Percentiles rank a stretch among this genome's conserved stretches.
These are phyloP conservation scores for Phellopilus nigrolimitatus DNA, from an alignment of 1,284 basidiomycete species.

Conservation along the genomic window DNA sequence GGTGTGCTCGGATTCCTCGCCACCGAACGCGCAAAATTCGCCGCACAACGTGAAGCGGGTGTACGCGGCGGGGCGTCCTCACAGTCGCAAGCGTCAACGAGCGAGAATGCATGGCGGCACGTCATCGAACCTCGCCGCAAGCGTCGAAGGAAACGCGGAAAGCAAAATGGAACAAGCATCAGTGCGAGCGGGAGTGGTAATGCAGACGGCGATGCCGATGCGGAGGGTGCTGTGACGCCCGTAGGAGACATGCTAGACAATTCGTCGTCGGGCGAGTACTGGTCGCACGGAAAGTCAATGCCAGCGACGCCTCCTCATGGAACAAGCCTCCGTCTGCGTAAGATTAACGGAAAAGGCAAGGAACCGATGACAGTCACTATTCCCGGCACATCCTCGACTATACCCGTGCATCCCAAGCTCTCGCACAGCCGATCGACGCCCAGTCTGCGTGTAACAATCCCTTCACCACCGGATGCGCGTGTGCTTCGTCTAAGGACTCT, in stretches of 20 bases:
- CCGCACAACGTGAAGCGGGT: constrained; percentile 32
- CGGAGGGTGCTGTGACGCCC: constrained; percentile 14
- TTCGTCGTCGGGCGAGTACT: constrained; percentile 17
- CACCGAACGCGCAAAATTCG: constrained; percentile 52
- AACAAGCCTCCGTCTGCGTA: constrained; percentile 10
- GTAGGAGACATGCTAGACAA: constrained; percentile 15
- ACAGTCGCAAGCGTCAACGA: constrained; percentile 31
- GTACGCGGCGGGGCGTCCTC: constrained; percentile 24
- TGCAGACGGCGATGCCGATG: constrained; percentile 15
- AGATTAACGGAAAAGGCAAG: constrained; percentile 11
- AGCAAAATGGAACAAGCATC: constrained; percentile 9
- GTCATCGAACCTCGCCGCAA: constrained; percentile 40
- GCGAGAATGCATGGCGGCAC: constrained; percentile 34
- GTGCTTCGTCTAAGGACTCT: constrained; percentile 32
- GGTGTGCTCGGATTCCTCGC: constrained; percentile 63
- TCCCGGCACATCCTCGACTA: constrained; percentile 12
- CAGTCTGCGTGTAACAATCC: constrained; percentile 16
- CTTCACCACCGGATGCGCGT: constrained; percentile 32
- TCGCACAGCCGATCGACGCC: constrained; percentile 20
- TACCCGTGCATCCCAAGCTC: constrained; percentile 15
- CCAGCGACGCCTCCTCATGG: constrained; percentile 18
- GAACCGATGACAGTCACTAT: constrained; percentile 13
- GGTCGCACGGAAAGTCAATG: constrained; percentile 18
- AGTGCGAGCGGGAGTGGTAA: constrained; percentile 12
- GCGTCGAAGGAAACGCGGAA: constrained; percentile 40